Evolutionary conservation across 371 early-diverging fungal genomes (phyloP).

Genomic region (Sanchytrium tribonematis): DNA sequence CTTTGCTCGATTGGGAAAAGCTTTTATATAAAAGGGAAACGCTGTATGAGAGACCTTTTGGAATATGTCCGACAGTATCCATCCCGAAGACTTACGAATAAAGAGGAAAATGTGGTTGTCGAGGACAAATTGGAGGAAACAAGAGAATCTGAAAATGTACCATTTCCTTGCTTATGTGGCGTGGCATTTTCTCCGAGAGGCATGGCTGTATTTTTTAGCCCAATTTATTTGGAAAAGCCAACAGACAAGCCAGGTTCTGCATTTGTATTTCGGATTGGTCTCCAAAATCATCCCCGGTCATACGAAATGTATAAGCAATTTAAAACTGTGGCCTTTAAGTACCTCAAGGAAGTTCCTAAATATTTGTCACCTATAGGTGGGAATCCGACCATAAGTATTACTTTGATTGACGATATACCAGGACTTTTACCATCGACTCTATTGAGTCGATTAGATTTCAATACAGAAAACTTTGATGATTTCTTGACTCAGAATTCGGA

Average conservation of each 20-base stretch:
- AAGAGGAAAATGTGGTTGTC: background rate
- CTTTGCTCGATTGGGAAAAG: background rate
- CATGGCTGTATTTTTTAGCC: background rate
- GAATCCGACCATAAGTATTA: background rate
- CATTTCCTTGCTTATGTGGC: background rate
- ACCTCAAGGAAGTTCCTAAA: background rate
- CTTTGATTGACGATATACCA: background rate
- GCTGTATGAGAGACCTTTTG: background rate
- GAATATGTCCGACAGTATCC: background rate
- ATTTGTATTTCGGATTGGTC: background rate
- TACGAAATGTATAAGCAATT: background rate
- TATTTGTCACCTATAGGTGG: background rate
- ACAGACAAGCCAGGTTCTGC: background rate
- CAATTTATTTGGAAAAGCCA: background rate
- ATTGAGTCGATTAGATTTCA: background rate
- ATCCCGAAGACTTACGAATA: background rate
- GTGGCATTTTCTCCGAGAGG: background rate
- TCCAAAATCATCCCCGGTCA: background rate
- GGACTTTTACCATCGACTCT: background rate
- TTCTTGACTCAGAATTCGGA: background rate
- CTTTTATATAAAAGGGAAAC: background rate
- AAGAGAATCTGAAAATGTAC: background rate
- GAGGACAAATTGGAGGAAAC: background rate
- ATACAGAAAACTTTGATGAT: background rate
- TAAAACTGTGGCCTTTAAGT: background rate